Conservation (phyloP, 148 eudicot genomes). For the Agrostemma githago region DNA sequence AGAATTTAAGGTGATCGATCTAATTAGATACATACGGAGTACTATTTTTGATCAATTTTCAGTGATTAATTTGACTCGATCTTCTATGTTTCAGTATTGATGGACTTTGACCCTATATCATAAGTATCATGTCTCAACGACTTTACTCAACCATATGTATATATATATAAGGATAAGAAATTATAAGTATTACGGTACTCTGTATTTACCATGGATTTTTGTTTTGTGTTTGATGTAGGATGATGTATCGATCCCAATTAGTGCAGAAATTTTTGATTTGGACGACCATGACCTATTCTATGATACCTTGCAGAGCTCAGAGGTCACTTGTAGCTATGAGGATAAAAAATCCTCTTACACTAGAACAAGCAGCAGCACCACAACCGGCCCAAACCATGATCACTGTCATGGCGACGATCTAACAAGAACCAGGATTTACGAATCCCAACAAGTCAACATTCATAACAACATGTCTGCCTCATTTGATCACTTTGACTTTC, state of each 20-base stretch:
- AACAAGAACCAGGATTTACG: constrained; percentile 49
- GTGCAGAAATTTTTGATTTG: constrained; percentile 52
- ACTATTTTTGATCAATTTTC: too few relatives aligned
- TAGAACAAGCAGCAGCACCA: constrained; percentile 22
- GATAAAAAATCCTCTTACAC: constrained; percentile 28
- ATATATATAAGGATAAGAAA: too few relatives aligned
- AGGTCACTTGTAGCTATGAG: constrained; percentile 60
- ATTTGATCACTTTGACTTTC: constrained; percentile 49
- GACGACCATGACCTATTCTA: constrained; percentile 56
- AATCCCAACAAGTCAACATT: constrained; percentile 41
- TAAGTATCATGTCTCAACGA: too few relatives aligned
- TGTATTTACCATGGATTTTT: neutral
- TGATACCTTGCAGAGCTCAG: constrained; percentile 56
- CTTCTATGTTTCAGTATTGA: too few relatives aligned
- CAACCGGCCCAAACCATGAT: constrained; percentile 19
- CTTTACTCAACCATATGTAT: too few relatives aligned
- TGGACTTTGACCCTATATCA: too few relatives aligned
- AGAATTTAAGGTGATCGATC: too few relatives aligned
- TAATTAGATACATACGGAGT: too few relatives aligned
- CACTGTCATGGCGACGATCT: constrained; percentile 27
- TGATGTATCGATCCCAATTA: constrained; percentile 54
- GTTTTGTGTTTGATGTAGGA: constrained; percentile 42
- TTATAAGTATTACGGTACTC: too few relatives aligned
- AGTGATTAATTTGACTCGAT: too few relatives aligned
- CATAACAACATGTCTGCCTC: constrained; percentile 55